Evolutionary conservation across 306 rosid species (phyloP).

Genomic region (Medicago arabica): DNA sequence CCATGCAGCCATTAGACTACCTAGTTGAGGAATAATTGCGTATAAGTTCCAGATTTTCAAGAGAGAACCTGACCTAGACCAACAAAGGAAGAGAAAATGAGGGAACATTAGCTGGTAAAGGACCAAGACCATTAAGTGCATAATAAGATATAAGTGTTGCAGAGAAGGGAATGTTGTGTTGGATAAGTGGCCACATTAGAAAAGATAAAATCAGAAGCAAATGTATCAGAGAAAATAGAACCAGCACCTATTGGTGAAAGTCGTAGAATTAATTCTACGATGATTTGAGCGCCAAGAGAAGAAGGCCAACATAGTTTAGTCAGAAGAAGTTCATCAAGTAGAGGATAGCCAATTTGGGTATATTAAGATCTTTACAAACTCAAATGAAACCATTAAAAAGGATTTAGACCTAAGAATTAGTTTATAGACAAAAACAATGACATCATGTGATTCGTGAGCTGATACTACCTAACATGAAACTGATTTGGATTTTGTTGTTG

Average conservation of each 20-base stretch:
- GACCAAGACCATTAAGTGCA: neutral
- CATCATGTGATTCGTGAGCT: constrained; percentile 2
- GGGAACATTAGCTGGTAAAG: neutral
- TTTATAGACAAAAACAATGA: neutral
- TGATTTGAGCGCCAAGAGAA: neutral
- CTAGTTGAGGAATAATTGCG: constrained; percentile 3
- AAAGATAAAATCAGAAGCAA: neutral
- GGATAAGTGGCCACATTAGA: constrained; percentile 1
- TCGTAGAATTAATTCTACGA: neutral
- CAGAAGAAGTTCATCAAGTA: constrained; percentile 2
- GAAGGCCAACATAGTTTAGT: neutral
- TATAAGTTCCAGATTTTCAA: neutral
- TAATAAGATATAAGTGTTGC: neutral
- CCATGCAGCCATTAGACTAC: constrained; percentile 1
- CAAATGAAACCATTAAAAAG: neutral
- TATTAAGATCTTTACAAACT: neutral
- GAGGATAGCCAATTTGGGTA: neutral
- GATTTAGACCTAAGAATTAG: constrained; percentile 7
- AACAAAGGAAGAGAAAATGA: constrained; percentile 2
- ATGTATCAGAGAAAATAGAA: neutral
- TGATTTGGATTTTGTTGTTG: neutral
- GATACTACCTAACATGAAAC: neutral
- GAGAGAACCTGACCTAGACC: neutral
- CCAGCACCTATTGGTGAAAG: neutral
- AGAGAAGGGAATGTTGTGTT: constrained; percentile 10